Base-by-base conservation (phyloP, 345 rosid genomes). In the Reutealis trisperma region DNA sequence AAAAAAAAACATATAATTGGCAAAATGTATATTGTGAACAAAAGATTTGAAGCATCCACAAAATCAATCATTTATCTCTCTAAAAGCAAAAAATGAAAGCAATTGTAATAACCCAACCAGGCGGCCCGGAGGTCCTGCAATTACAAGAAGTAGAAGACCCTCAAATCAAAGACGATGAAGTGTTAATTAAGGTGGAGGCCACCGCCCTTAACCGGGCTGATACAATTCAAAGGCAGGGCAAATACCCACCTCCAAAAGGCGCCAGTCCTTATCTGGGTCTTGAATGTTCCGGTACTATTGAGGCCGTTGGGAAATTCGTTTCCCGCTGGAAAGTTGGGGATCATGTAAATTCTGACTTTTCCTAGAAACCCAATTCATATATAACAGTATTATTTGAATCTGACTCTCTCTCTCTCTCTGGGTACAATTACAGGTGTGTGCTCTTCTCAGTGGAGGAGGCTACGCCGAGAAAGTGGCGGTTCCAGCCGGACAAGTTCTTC, bases 391-490 rank as follows among this genome's bases (percentile, higher is more conserved):
- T 6, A 15, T 60, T 70, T 63, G 16, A 8, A 41, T 27, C 15
- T 24, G 42, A 60, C 9, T n/a, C 11, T 41, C 58, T 75, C 7
- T 63, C 60, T 47, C 76, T 14, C n/a, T n/a, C n/a, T 5, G 16
- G 2, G 54, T 49, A 4, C 19, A 51, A 8, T 45, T 64, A n/a
- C 70, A 91, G 95, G 94, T 92, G 44, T 94, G 97, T 89, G 95
- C 97, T 79, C 95, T 94, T 80, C 95, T 94, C 0, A 81, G 88
- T 55, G 98, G 98, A 78, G 97, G 98, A 75, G 97, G 97, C 1
- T 92, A 92, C 73, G 95, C 97, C 0, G 98, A 94, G 89, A 90
- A 90, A 83, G 97, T 94, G 66, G 81, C 89, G 0, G 94, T 92
- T 77, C 90, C 95, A 6, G 90, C 83, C 2, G 94, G 88, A 12